These are phyloP conservation scores for Vitis hybrid DNA, from an alignment of 177 flowering plant genomes.

Conservation along the genomic window DNA sequence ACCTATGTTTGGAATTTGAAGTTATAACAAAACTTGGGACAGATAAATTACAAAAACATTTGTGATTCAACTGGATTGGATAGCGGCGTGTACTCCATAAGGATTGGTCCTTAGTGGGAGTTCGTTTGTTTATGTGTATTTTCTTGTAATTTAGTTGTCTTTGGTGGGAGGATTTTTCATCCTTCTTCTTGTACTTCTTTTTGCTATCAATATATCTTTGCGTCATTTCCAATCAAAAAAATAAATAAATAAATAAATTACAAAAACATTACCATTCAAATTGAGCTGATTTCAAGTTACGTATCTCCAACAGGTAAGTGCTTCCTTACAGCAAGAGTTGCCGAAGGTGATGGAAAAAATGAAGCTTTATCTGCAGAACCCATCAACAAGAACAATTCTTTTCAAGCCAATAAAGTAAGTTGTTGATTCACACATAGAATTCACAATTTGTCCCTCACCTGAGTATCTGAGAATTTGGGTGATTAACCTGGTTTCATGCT, in stretches of 20 bases:
- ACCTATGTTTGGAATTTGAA: no score
- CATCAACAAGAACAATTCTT: slow-evolving; percentile 82
- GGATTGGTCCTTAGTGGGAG: no score
- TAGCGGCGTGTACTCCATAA: no score
- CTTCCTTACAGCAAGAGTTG: slow-evolving; percentile 73
- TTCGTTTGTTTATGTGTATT: no score
- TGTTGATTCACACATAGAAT: neutral
- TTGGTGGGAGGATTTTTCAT: no score
- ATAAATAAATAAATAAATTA: neutral
- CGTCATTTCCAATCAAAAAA: no score
- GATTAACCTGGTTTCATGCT: neutral
- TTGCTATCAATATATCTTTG: no score
- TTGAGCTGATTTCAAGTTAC: neutral
- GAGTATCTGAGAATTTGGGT: neutral
- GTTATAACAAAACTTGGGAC: no score
- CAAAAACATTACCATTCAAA: neutral
- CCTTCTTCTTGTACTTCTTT: no score
- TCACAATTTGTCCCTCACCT: neutral
- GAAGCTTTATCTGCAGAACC: slow-evolving; percentile 94
- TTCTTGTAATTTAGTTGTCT: no score
- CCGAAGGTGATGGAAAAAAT: slow-evolving; percentile 74
- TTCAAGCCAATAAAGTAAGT: slow-evolving; percentile 96
- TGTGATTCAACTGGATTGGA: no score
- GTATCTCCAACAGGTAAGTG: slow-evolving; percentile 52
- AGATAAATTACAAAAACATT: no score